Conservation (phyloP, 805 yeast genomes). For the Pichia phayaonensis region DNA sequence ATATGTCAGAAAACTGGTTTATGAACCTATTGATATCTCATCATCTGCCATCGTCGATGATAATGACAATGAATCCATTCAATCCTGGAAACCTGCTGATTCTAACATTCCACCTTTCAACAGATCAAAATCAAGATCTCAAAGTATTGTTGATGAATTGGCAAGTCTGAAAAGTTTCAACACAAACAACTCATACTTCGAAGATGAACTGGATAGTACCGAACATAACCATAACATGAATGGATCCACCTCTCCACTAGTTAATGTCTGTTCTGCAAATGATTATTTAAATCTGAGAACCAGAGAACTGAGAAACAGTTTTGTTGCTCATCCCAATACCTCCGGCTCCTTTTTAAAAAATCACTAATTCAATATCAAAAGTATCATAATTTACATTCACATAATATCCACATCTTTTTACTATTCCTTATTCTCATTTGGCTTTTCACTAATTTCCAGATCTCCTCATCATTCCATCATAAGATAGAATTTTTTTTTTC, state of each 20-base stretch:
- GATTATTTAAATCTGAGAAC: conserved; percentile 19
- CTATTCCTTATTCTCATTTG: too few species aligned
- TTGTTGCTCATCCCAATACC: conserved; percentile 2
- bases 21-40: neutral
- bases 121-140: conserved; percentile 1
- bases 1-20: neutral
- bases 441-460: too few species aligned
- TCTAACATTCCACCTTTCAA: neutral
- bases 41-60: conserved; percentile 1
- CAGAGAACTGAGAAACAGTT: conserved; percentile 14
- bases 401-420: too few species aligned
- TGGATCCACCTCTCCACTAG: conserved; percentile 9
- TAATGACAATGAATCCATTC: conserved; percentile 9
- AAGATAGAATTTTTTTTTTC: too few species aligned
- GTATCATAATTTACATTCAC: neutral
- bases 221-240: neutral
- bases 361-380: too few species aligned
- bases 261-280: conserved; percentile 22
- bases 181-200: conserved; percentile 17
- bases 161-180: conserved; percentile 12
- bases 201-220: conserved; percentile 15
- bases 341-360: too few species aligned
- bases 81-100: conserved; percentile 10
- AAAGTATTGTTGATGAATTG: conserved; percentile 12
- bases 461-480: too few species aligned